phyloP scores from a whole-genome alignment of 148 eudicot species.

The Heliosperma pusillum region DNA sequence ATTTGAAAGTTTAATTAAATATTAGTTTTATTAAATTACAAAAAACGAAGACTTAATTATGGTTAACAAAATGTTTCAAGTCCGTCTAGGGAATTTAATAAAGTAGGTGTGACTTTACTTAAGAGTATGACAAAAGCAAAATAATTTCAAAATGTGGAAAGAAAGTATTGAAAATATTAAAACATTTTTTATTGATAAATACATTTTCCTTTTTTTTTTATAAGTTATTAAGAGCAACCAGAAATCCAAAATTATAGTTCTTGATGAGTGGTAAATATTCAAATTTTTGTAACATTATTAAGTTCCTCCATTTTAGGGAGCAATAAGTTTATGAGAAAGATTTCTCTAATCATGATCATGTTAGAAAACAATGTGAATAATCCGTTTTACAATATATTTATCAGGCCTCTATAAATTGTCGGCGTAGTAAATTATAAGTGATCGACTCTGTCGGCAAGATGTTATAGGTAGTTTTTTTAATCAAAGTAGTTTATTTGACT shows the following conservation, averaged over 20 bases:
- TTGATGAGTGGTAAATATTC: too few relatives aligned
- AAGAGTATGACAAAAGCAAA: constrained; percentile 42
- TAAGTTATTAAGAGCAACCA: not conserved
- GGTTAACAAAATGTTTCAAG: constrained; percentile 91
- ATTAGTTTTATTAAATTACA: constrained; percentile 42
- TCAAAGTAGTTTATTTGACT: too few relatives aligned
- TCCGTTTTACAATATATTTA: too few relatives aligned
- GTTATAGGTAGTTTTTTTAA: too few relatives aligned
- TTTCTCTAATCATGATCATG: too few relatives aligned
- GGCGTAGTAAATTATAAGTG: too few relatives aligned
- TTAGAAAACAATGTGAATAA: too few relatives aligned
- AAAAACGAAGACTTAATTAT: constrained; percentile 72
- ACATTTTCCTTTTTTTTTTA: not conserved
- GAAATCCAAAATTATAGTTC: too few relatives aligned
- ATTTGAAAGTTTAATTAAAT: constrained; percentile 43
- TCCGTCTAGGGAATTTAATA: constrained; percentile 93
- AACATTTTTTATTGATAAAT: constrained; percentile 18
- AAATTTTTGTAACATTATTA: not conserved
- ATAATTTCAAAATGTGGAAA: constrained; percentile 26
- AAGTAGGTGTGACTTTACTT: constrained; percentile 35
- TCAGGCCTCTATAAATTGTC: too few relatives aligned
- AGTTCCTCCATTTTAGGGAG: not conserved
- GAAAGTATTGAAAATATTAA: constrained; percentile 24
- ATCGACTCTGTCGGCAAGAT: too few relatives aligned
- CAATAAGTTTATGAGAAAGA: too few relatives aligned